Evolutionary conservation across 352 stramenopile genomes (phyloP).

Genomic region (Phytopythium sindhum): DNA sequence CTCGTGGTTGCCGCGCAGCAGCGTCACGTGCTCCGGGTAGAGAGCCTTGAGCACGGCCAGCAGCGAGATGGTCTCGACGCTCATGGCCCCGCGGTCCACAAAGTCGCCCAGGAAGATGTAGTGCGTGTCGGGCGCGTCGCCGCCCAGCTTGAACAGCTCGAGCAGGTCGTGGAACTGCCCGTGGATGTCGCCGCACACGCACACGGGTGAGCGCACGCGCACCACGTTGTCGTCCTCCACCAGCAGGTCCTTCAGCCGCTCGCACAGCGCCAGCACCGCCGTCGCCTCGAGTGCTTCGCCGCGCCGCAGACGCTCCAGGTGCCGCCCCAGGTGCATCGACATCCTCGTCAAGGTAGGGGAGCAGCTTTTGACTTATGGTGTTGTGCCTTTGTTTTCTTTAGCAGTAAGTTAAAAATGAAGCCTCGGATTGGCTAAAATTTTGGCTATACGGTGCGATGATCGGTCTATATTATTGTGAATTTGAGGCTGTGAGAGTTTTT

Average conservation of each 20-base stretch:
- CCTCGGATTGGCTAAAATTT: background rate
- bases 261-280: slow-evolving; percentile 54
- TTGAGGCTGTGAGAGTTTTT: too few relatives aligned
- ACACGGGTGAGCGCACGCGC: slow-evolving; percentile 67
- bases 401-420: background rate
- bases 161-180: slow-evolving; percentile 97
- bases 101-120: slow-evolving; percentile 98
- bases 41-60: slow-evolving; percentile 87
- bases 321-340: slow-evolving; percentile 31
- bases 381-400: background rate
- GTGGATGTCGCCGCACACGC: slow-evolving; percentile 94
- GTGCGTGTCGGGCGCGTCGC: slow-evolving; percentile 78
- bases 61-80: slow-evolving; percentile 91
- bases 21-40: slow-evolving; percentile 90
- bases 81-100: slow-evolving; percentile 95
- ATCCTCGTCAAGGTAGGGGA: too few relatives aligned
- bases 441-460: too few relatives aligned
- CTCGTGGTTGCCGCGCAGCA: slow-evolving; percentile 96
- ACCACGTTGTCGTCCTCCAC: slow-evolving; percentile 85
- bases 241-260: slow-evolving; percentile 65
- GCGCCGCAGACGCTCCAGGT: slow-evolving; percentile 60
- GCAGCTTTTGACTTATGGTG: too few relatives aligned
- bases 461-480: too few relatives aligned
- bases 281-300: slow-evolving; percentile 53
- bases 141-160: slow-evolving; percentile 90